phyloP scores from a whole-genome alignment of 345 rosid genomes.

The Lepidium aucheri region DNA sequence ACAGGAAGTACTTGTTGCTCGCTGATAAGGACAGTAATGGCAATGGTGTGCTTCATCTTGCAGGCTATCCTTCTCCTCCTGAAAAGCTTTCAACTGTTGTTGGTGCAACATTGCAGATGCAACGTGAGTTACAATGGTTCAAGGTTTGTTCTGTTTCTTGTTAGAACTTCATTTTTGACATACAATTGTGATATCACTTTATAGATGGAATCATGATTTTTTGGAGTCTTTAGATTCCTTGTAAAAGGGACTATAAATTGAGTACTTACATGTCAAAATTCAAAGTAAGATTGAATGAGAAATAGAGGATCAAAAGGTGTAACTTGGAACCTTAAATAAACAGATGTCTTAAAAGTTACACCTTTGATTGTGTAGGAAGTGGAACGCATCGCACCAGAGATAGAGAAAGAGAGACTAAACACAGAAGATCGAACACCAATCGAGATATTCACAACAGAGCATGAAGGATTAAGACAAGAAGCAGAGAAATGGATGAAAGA shows the following conservation, averaged over 20 bases:
- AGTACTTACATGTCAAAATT: too few relatives aligned
- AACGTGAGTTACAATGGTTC: constrained; percentile 34
- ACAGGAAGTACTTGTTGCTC: constrained; percentile 15
- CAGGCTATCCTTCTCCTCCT: constrained; percentile 19
- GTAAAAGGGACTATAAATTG: too few relatives aligned
- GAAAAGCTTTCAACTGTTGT: constrained; percentile 5
- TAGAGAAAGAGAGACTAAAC: constrained; percentile 14
- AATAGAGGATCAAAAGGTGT: too few relatives aligned
- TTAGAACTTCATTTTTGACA: too few relatives aligned
- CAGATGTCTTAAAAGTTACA: neutral
- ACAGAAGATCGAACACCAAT: constrained; percentile 20
- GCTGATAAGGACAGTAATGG: constrained; percentile 20
- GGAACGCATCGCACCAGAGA: constrained; percentile 17
- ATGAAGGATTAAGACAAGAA: constrained; percentile 7
- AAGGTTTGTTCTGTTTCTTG: constrained; percentile 19
- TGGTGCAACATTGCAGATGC: constrained; percentile 30
- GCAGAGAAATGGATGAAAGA: constrained; percentile 35
- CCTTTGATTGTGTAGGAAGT: constrained; percentile 14
- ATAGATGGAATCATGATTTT: too few relatives aligned
- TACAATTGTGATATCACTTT: too few relatives aligned
- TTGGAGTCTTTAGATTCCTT: too few relatives aligned
- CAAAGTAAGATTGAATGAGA: too few relatives aligned
- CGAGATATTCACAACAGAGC: constrained; percentile 24
- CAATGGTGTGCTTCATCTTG: constrained; percentile 27
- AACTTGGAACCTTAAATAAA: too few relatives aligned